Percentiles rank a stretch among this genome's conserved stretches.
These are phyloP conservation scores for Cordia subcordata DNA, from an alignment of 257 asterid genomes.

Conservation along the genomic window DNA sequence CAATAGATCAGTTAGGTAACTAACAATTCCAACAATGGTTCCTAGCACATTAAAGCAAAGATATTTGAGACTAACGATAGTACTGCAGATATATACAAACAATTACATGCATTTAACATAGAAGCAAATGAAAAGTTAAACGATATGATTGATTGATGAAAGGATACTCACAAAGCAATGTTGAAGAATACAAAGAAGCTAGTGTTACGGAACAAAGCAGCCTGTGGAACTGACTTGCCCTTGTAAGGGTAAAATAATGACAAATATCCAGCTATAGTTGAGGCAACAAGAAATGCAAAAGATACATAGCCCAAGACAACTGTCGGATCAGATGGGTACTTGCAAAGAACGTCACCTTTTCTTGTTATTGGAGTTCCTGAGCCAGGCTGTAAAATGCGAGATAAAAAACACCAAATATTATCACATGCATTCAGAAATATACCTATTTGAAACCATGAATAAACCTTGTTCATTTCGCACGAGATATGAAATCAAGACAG, in stretches of 20 bases:
- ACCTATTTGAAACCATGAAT: too few relatives aligned
- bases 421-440: neutral
- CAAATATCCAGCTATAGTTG: slow-evolving; percentile 49
- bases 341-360: slow-evolving; percentile 61
- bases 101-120: too few relatives aligned
- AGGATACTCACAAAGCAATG: slow-evolving; percentile 59
- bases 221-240: slow-evolving; percentile 67
- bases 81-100: too few relatives aligned
- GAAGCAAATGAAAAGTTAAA: too few relatives aligned
- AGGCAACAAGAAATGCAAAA: slow-evolving; percentile 47
- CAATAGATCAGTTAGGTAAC: too few relatives aligned
- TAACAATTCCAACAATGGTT: too few relatives aligned
- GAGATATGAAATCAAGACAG: too few relatives aligned
- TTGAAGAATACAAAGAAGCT: slow-evolving; percentile 56
- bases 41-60: too few relatives aligned
- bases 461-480: too few relatives aligned
- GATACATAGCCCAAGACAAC: slow-evolving; percentile 68
- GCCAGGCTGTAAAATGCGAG: slow-evolving; percentile 38
- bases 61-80: too few relatives aligned
- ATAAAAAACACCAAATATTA: neutral
- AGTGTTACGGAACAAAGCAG: slow-evolving; percentile 54
- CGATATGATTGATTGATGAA: too few relatives aligned
- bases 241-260: slow-evolving; percentile 73
- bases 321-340: slow-evolving; percentile 63
- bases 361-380: slow-evolving; percentile 56